Evolutionary conservation across 768 basidiomycete species (phyloP), one percentile per base, ranked within the genome.

Genomic region (Boletus insuetus): DNA sequence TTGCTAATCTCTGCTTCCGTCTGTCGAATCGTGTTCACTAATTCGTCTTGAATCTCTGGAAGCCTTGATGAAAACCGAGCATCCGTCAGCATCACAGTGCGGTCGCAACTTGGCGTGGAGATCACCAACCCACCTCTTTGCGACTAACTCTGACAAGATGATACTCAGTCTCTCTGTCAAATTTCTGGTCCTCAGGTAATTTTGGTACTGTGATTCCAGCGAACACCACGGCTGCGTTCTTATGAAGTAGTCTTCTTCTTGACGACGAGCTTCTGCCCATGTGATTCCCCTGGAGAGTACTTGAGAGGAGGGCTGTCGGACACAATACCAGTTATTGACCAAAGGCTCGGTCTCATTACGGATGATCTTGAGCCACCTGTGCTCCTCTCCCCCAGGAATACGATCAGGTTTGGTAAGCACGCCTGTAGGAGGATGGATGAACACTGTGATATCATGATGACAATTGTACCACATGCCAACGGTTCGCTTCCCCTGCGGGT

Each of bases 401-500:
- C 83, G 79, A 58, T 87, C 86, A 0, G 85, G 84, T 57, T 90
- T 89, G 0, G 87, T 90, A n/a, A 87, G 74, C 4, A 89, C 85
- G 45, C 87, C 87, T 87, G 13, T 11, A 38, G 10, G 24, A 9
- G 7, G 11, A 17, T 45, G 3, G 43, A 31, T 44, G 24, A 20
- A 35, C 34, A 1, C 3, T 2, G 14, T 2, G 14, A 20, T 19
- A 3, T 4, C 5, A 24, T 1, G 13, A 24, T 32, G 20, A 9
- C 1, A 7, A 26, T 14, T 37, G n/a, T 2, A 12, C 32, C 11
- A 52, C 51, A 29, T 26, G 24, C 51, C 51, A 9, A 52, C 51
- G 19, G 43, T 52, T 38, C 51, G 42, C 19, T 45, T 37, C 19
- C 51, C 51, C 6, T 38, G 24, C 5, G 43, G 35, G 10, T 52